These are phyloP conservation scores for Aspergillus eucalypticola DNA, from an alignment of 2,329 filamentous ascomycete genomes.

Conservation along the genomic window DNA sequence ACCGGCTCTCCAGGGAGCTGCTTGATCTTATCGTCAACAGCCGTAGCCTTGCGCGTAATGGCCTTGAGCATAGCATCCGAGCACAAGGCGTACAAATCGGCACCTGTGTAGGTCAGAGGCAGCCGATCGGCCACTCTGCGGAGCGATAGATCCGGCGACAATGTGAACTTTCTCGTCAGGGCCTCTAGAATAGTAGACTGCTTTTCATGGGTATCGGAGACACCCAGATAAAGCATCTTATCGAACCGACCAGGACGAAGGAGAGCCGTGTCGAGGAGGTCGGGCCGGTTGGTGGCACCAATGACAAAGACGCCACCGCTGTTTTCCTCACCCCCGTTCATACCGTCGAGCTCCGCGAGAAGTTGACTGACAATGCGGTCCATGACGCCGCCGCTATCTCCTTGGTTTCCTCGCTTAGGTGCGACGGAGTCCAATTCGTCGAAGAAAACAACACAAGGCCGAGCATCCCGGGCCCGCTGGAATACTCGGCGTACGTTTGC, in stretches of 20 bases:
- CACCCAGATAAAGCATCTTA: constrained; percentile 96
- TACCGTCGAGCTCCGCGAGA: constrained; percentile 91
- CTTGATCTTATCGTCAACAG: constrained; percentile 80
- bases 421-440: constrained; percentile 97
- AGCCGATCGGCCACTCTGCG: constrained; percentile 70
- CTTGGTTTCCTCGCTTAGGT: constrained; percentile 94
- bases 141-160: constrained; percentile 77
- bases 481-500: constrained; percentile 99
- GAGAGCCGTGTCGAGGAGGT: constrained; percentile 86
- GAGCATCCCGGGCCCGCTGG: constrained; percentile 95
- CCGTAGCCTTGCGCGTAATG: constrained; percentile 82
- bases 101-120: constrained; percentile 95
- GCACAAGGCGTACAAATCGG: constrained; percentile 95
- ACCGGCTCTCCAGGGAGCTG: constrained; percentile 61
- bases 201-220: constrained; percentile 95
- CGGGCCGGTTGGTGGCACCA: constrained; percentile 91
- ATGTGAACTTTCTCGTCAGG: constrained; percentile 88
- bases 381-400: constrained; percentile 97
- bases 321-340: constrained; percentile 86
- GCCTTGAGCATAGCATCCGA: constrained; percentile 99
- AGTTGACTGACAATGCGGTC: constrained; percentile 95
- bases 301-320: constrained; percentile 90
- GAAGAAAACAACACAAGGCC: constrained; percentile 97
- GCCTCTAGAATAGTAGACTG: constrained; percentile 93
- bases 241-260: constrained; percentile 90